Base-by-base conservation (phyloP, 257 asterid genomes). In the Ilex aquifolium region DNA sequence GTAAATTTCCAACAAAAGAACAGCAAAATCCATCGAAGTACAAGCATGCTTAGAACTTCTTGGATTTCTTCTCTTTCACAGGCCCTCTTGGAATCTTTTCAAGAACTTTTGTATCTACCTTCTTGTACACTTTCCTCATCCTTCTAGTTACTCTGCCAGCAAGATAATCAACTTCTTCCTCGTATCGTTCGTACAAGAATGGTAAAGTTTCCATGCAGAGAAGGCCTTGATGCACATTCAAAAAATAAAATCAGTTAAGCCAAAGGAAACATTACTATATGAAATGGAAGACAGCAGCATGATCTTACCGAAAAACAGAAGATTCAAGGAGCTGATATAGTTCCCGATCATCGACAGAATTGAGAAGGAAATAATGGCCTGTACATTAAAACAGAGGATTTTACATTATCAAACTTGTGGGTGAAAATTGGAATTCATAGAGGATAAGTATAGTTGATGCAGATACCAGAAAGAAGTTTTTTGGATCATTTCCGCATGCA, bases 201-300 rank as follows among this genome's bases (percentile, higher is more conserved):
- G 86, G 90, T 39, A 85, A 62, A 57, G 80, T 80, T 72, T 72
- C 83, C 81, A 79, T 2, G 63, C 88, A 80, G 17, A 77, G 68
- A 63, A 79, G 32, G 13, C 86, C 90, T 85, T 67, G 13, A 57
- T 71, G 52, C 27, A 51, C 17, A 68, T 52, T 5, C 70, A 62
- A 65, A n/a, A 6, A 13, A 31, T 13, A 7, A 31, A 57, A 31
- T 15, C 16, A 64, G 1, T 42, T 8, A 51, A 46, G 13, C 14
- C 13, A 55, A n/a, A 54, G 30, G 50, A 4, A 31, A 57, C 8
- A 39, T 36, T 58, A 30, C 12, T 62, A 44, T 49, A 46, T 0
- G 44, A 50, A 5, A 12, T 12, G 8, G 15, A 40, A 17, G n/a
- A 3, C 49, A 48, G 1, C 9, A 10, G 4, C 29, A 7, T 17